Evolutionary conservation across 371 early-diverging fungal genomes (phyloP).

Genomic region (Lichtheimia hyalospora): DNA sequence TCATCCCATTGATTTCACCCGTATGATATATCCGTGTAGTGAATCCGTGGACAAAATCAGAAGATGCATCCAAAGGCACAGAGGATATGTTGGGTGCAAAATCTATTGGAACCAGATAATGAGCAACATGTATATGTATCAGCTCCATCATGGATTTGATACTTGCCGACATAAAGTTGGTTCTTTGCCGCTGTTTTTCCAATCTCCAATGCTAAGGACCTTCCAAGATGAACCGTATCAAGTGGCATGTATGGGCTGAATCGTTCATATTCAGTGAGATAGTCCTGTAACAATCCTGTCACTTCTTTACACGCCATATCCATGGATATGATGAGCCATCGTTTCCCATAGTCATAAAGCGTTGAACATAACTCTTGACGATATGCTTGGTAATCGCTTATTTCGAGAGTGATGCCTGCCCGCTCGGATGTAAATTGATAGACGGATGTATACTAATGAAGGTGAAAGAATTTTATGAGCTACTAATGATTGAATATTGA

Average conservation of each 20-base stretch:
- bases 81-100: constrained; percentile 46
- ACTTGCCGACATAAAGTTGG: constrained; percentile 43
- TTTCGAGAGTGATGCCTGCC: constrained; percentile 65
- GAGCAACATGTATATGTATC: neutral
- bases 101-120: constrained; percentile 5
- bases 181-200: constrained; percentile 56
- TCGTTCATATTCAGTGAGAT: constrained; percentile 58
- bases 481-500: too few species aligned
- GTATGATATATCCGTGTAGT: constrained; percentile 54
- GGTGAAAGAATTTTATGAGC: neutral
- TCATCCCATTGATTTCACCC: constrained; percentile 61
- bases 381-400: constrained; percentile 77
- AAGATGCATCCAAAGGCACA: constrained; percentile 52
- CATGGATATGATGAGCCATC: constrained; percentile 65
- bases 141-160: too few species aligned
- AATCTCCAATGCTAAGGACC: constrained; percentile 70
- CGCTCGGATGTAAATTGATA: constrained; percentile 70
- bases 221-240: constrained; percentile 65
- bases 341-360: constrained; percentile 60
- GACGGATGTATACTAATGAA: constrained; percentile 58
- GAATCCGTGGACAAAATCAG: constrained; percentile 61
- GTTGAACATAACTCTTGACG: constrained; percentile 64
- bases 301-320: constrained; percentile 56
- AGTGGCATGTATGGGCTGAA: constrained; percentile 43
- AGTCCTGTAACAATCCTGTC: constrained; percentile 64